phyloP scores from a whole-genome alignment of 208 protist genomes.

The Trypanosoma vivax region DNA sequence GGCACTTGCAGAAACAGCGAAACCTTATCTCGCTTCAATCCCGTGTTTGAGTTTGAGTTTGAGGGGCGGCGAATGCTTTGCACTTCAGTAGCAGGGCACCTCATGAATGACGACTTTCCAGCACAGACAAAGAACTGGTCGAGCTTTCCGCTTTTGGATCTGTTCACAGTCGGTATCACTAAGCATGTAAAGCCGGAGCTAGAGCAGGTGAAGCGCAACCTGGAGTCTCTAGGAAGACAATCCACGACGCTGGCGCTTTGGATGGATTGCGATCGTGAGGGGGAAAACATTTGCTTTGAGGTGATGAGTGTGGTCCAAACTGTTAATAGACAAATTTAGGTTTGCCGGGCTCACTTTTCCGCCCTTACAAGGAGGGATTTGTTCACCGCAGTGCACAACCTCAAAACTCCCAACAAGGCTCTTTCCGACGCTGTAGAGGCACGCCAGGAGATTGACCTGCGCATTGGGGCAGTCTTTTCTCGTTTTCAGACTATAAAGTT shows the following conservation, averaged over 20 bases:
- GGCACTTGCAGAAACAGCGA: conserved; percentile 29
- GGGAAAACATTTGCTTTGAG: conserved; percentile 98
- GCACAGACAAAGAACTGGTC: conserved; percentile 79
- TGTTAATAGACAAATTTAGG: conserved; percentile 36
- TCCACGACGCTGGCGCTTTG: conserved; percentile 87
- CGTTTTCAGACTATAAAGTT: conserved; percentile 88
- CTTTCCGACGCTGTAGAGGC: conserved; percentile 92
- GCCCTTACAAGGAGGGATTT: conserved; percentile 86
- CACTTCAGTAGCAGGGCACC: conserved; percentile 96
- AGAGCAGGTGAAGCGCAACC: conserved; percentile 68
- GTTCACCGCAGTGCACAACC: conserved; percentile 64
- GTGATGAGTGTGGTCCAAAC: conserved; percentile 73
- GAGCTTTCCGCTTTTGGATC: conserved; percentile 68
- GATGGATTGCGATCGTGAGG: conserved; percentile 96
- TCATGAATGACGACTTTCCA: conserved; percentile 92
- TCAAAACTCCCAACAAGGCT: conserved; percentile 79
- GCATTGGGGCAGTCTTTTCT: conserved; percentile 94
- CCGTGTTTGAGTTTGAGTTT: conserved; percentile 75
- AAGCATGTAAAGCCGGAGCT: conserved; percentile 75
- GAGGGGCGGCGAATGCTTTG: conserved; percentile 87
- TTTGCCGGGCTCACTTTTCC: conserved; percentile 90
- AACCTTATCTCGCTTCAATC: conserved; percentile 70
- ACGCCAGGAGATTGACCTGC: conserved; percentile 94
- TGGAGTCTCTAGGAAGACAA: conserved; percentile 54
- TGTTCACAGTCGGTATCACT: conserved; percentile 87